Evolutionary conservation across 2,329 filamentous ascomycete genomes (phyloP).

Genomic region (Ceratocystiopsis sp.): DNA sequence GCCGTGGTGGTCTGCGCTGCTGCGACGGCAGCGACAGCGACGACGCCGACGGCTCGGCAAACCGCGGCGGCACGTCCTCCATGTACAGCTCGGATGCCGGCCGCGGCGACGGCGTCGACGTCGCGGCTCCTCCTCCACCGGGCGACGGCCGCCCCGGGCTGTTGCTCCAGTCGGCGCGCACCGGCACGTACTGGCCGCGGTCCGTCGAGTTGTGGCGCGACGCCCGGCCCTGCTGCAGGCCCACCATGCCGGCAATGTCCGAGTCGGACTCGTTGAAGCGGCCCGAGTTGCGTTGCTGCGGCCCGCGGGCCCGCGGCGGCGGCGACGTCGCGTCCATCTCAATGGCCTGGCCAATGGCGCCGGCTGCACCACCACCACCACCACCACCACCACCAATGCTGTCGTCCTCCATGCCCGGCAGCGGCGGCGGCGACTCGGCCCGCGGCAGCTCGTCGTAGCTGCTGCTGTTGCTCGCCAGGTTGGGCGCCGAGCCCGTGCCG

Average conservation of each 20-base stretch:
- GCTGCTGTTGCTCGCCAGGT: constrained; percentile 9
- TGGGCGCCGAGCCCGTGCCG: constrained; percentile 21
- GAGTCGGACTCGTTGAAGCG: constrained; percentile 46
- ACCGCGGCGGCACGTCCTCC: constrained; percentile 84
- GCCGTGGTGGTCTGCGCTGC: constrained; percentile 6
- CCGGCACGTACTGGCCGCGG: constrained; percentile 33
- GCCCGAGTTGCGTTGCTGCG: constrained; percentile 22
- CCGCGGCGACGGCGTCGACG: too few relatives aligned
- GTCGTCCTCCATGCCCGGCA: constrained; percentile 26
- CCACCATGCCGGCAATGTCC: constrained; percentile 59
- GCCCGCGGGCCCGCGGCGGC: constrained; percentile 23
- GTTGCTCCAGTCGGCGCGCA: constrained; percentile 39
- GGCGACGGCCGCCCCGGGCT: constrained; percentile 9
- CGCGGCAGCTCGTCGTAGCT: constrained; percentile 33
- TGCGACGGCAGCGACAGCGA: constrained; percentile 14
- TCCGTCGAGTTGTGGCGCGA: not conserved
- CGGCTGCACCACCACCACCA: too few relatives aligned
- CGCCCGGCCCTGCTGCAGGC: constrained; percentile 39
- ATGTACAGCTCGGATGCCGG: constrained; percentile 41
- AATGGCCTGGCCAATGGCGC: constrained; percentile 45
- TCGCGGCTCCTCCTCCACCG: too few relatives aligned
- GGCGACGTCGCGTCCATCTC: constrained; percentile 66
- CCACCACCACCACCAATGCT: not conserved
- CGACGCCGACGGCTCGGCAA: constrained; percentile 33
- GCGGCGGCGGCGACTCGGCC: constrained; percentile 47